Percentiles rank a stretch among this genome's conserved stretches.
Evolutionary conservation across 805 yeast genomes (phyloP).

Genomic region (Ogataea naganishii): DNA sequence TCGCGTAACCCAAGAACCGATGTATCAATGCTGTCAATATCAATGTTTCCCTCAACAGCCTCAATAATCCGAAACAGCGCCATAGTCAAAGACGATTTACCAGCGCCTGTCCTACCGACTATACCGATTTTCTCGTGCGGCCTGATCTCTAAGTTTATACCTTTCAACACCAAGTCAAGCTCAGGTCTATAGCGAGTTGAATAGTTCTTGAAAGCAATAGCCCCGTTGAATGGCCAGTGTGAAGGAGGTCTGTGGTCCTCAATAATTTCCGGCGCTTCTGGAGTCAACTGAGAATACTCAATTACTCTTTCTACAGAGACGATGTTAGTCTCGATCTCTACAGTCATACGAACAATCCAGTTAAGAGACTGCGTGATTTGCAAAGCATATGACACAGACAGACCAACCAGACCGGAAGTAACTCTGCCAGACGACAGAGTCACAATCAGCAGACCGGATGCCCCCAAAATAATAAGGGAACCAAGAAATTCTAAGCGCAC

Average conservation of each 20-base stretch:
- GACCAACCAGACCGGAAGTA: slow-evolving; percentile 88
- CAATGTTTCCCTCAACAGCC: slow-evolving; percentile 50
- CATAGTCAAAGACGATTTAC: slow-evolving; percentile 78
- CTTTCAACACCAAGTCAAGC: slow-evolving; percentile 68
- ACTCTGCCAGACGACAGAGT: slow-evolving; percentile 60
- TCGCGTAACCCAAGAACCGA: slow-evolving; percentile 66
- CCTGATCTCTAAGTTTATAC: slow-evolving; percentile 53
- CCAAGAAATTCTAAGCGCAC: slow-evolving; percentile 90
- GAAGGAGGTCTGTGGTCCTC: slow-evolving; percentile 48
- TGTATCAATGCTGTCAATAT: slow-evolving; percentile 64
- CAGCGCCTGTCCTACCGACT: slow-evolving; percentile 97
- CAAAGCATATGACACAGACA: slow-evolving; percentile 86
- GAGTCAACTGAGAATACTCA: slow-evolving; percentile 39
- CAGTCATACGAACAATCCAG: slow-evolving; percentile 99
- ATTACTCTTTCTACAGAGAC: slow-evolving; percentile 68
- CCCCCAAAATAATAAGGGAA: slow-evolving; percentile 74
- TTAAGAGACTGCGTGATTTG: slow-evolving; percentile 89
- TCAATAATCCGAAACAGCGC: slow-evolving; percentile 85
- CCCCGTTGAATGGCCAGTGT: slow-evolving; percentile 70
- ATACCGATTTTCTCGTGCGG: slow-evolving; percentile 86
- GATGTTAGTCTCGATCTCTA: slow-evolving; percentile 94
- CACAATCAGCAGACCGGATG: slow-evolving; percentile 75
- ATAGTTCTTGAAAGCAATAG: slow-evolving; percentile 58
- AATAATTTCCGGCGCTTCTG: slow-evolving; percentile 70
- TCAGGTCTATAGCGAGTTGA: slow-evolving; percentile 81